Evolutionary conservation across 306 rosid genomes (phyloP).

Genomic region (Hippophae tibetana): DNA sequence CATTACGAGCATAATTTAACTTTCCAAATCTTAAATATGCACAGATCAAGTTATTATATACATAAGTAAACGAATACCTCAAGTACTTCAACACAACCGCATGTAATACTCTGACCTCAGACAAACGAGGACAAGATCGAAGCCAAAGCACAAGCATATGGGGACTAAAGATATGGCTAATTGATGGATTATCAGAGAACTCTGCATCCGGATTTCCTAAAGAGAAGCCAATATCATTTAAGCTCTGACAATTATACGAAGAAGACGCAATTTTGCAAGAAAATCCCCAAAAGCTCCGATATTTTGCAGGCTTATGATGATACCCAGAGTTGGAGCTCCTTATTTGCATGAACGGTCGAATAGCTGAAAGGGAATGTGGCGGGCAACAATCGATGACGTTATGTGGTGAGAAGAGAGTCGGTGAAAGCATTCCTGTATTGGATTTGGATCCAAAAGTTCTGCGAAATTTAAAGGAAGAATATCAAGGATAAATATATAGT

Average conservation of each 20-base stretch:
- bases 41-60: conserved; percentile 66
- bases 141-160: conserved; percentile 56
- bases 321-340: conserved; percentile 15
- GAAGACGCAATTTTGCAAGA: conserved; percentile 5
- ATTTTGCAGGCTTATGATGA: neutral
- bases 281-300: conserved; percentile 1
- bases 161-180: conserved; percentile 28
- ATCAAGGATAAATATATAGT: no score
- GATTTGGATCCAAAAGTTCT: conserved; percentile 9
- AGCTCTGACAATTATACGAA: neutral
- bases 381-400: conserved; percentile 11
- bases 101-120: conserved; percentile 55
- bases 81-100: conserved; percentile 37
- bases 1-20: conserved; percentile 47
- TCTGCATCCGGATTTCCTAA: conserved; percentile 20
- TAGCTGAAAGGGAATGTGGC: conserved; percentile 16
- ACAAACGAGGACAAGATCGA: conserved; percentile 34
- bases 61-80: conserved; percentile 32
- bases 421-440: conserved; percentile 31
- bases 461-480: neutral
- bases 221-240: neutral
- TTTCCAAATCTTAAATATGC: conserved; percentile 44
- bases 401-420: conserved; percentile 20
- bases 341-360: conserved; percentile 5
- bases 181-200: conserved; percentile 8